These are phyloP conservation scores for Suillus hirtellus DNA, from an alignment of 768 basidiomycete species.

Conservation along the genomic window DNA sequence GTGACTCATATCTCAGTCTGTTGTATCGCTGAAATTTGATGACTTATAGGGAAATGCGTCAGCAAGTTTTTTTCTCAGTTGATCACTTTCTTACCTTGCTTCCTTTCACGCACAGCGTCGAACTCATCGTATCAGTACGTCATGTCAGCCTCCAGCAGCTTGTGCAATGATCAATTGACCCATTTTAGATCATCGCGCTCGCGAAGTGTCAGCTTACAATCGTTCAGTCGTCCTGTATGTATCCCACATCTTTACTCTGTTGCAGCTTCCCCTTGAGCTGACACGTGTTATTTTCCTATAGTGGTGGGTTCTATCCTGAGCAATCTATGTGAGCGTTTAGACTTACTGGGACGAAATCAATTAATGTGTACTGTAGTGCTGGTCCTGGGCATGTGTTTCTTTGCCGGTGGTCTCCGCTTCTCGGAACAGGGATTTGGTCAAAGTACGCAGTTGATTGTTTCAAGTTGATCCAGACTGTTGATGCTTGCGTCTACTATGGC, in stretches of 20 bases:
- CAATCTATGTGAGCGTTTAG: constrained; percentile 56
- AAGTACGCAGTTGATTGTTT: constrained; percentile 43
- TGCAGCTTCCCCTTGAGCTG: background rate
- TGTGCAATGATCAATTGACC: background rate
- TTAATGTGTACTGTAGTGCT: constrained; percentile 51
- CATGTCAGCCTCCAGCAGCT: background rate
- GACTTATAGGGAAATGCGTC: constrained; percentile 32
- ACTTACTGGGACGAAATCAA: background rate
- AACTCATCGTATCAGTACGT: constrained; percentile 72
- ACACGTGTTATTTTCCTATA: constrained; percentile 26
- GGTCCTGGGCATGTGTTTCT: constrained; percentile 86
- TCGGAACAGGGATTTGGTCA: constrained; percentile 78
- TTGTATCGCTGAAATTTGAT: background rate
- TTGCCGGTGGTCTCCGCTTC: constrained; percentile 75
- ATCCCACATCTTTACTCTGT: background rate
- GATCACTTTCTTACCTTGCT: background rate
- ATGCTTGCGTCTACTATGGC: background rate
- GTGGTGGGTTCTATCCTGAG: constrained; percentile 84
- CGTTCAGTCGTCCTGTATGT: constrained; percentile 74
- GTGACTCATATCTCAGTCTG: constrained; percentile 18
- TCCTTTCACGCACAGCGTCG: constrained; percentile 37
- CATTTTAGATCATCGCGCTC: constrained; percentile 71
- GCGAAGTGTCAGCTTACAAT: constrained; percentile 77
- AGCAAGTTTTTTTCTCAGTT: constrained; percentile 7
- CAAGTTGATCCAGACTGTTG: background rate